phyloP scores from a whole-genome alignment of 169 alveolate species.

The Eimeria maxima region DNA sequence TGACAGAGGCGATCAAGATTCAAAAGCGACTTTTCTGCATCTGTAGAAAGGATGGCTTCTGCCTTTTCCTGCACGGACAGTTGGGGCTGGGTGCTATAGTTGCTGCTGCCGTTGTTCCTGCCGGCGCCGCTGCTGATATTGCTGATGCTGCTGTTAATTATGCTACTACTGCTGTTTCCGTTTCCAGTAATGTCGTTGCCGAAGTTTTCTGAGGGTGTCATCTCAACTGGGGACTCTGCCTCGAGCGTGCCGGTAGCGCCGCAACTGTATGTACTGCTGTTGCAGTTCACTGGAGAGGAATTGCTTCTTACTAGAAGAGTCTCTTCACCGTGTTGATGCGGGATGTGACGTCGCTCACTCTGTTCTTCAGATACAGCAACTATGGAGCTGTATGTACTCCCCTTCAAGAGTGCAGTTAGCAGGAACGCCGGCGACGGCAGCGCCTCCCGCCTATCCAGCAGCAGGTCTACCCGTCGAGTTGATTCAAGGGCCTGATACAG shows the following conservation, averaged over 20 bases:
- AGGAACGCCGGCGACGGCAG: background rate
- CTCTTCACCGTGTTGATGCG: background rate
- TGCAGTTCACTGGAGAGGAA: background rate
- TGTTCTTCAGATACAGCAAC: background rate
- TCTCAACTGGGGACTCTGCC: background rate
- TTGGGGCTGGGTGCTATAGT: background rate
- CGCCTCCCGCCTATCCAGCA: background rate
- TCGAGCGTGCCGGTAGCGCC: background rate
- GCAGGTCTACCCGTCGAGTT: background rate
- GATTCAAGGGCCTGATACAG: constrained; percentile 13
- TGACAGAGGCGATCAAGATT: background rate
- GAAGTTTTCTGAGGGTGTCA: background rate
- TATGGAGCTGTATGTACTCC: background rate
- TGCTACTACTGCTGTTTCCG: background rate
- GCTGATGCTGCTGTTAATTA: background rate
- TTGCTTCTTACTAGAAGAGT: background rate
- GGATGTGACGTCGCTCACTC: background rate
- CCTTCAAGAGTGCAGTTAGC: background rate
- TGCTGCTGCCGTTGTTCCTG: background rate
- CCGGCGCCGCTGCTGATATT: background rate
- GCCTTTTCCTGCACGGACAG: background rate
- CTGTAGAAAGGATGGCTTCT: background rate
- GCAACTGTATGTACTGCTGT: background rate
- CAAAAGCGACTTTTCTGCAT: background rate
- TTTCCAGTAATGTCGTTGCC: background rate